These are phyloP conservation scores for Ammopiptanthus mongolicus DNA, from an alignment of 306 rosid genomes.

Conservation along the genomic window DNA sequence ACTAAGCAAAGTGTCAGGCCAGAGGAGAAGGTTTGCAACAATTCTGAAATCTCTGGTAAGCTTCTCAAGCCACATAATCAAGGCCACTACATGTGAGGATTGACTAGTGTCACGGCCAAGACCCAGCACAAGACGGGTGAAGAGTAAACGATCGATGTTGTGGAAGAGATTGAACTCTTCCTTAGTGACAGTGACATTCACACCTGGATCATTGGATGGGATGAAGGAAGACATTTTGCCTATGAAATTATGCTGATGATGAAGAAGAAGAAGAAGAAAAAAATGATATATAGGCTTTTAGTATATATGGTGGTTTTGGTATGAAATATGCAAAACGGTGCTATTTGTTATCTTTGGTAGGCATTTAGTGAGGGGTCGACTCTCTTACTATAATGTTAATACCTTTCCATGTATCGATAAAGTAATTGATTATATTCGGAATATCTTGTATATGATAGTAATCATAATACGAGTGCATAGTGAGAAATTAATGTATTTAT, in stretches of 20 bases:
- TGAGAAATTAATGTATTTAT: not conserved
- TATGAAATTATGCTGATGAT: not conserved
- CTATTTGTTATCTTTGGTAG: not conserved
- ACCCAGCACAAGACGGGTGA: conserved; percentile 33
- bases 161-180: conserved; percentile 59
- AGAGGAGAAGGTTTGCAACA: conserved; percentile 22
- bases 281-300: not conserved
- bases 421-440: too few species aligned
- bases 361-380: not conserved
- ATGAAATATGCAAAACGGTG: not conserved
- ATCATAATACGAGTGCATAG: not conserved
- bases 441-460: too few species aligned
- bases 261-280: too few species aligned
- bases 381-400: too few species aligned
- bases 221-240: not conserved
- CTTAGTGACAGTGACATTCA: not conserved
- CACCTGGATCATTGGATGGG: not conserved
- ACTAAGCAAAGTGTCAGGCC: conserved; percentile 24
- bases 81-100: conserved; percentile 46
- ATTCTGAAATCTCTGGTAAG: not conserved
- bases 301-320: not conserved
- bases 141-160: conserved; percentile 50
- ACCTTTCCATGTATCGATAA: too few species aligned
- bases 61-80: conserved; percentile 62
- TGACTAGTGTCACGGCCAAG: conserved; percentile 35